Percentiles rank a stretch among this genome's conserved stretches.
Evolutionary conservation across 192 early-diverging fungal genomes (phyloP).

Genomic region (Helicostylum pulchrum): DNA sequence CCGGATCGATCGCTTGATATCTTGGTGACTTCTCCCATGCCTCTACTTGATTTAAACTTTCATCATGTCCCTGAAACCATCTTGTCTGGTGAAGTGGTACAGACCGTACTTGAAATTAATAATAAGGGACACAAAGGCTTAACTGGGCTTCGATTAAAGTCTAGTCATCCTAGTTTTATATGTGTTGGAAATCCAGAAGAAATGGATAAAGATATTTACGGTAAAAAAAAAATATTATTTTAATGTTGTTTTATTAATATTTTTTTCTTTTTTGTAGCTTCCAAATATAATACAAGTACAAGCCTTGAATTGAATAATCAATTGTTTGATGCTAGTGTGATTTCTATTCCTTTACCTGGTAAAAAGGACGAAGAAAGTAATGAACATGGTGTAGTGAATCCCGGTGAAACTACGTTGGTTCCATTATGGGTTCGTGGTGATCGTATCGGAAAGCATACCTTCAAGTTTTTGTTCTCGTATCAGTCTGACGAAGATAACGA

Average conservation of each 20-base stretch:
- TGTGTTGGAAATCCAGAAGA: conserved; percentile 55
- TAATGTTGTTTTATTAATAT: not conserved
- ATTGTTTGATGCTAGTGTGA: conserved; percentile 53
- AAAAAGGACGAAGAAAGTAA: conserved; percentile 19
- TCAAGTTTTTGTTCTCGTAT: conserved; percentile 79
- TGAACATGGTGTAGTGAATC: conserved; percentile 41
- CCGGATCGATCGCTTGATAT: conserved; percentile 70
- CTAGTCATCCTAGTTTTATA: conserved; percentile 88
- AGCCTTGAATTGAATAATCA: conserved; percentile 45
- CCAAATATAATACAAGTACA: conserved; percentile 25
- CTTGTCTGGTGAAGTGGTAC: conserved; percentile 78
- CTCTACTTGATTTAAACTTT: conserved; percentile 76
- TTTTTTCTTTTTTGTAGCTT: not conserved
- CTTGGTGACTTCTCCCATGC: conserved; percentile 75
- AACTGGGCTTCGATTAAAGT: conserved; percentile 65
- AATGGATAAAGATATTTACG: conserved; percentile 40
- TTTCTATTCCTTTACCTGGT: conserved; percentile 45
- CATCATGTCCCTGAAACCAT: conserved; percentile 74
- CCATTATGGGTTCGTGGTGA: conserved; percentile 92
- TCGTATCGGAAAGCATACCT: conserved; percentile 80
- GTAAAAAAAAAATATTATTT: conserved; percentile 9
- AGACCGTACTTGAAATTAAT: conserved; percentile 69
- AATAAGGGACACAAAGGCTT: conserved; percentile 82
- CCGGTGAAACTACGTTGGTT: conserved; percentile 68
- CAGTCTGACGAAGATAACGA: conserved; percentile 68